A percentile compares a stretch with the other conserved stretches of the same genome.
These are phyloP conservation scores for Xylariaceae sp. DNA, from an alignment of 2,329 filamentous ascomycete species.

Conservation along the genomic window DNA sequence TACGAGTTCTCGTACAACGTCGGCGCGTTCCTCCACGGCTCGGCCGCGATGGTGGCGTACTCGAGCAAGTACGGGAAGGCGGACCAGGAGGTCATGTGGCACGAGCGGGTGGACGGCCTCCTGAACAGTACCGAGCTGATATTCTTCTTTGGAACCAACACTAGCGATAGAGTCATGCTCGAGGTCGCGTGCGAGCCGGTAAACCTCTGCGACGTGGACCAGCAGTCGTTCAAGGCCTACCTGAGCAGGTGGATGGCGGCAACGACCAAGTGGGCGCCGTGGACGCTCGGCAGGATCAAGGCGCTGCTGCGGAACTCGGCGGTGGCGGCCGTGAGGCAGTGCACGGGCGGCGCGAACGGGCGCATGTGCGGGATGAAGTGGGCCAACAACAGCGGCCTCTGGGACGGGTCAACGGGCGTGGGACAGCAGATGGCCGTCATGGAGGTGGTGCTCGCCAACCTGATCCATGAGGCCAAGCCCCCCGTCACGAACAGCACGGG, in stretches of 20 bases:
- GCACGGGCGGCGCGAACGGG: slow-evolving; percentile 50
- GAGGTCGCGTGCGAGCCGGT: slow-evolving; percentile 62
- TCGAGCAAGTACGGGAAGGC: slow-evolving; percentile 31
- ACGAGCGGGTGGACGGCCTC: slow-evolving; percentile 51
- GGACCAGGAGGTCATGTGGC: slow-evolving; percentile 45
- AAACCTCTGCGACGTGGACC: slow-evolving; percentile 55
- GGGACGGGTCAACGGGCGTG: slow-evolving; percentile 56
- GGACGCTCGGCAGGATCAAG: slow-evolving; percentile 48
- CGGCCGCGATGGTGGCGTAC: slow-evolving; percentile 65
- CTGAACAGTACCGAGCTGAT: slow-evolving; percentile 49
- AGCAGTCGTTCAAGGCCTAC: slow-evolving; percentile 61
- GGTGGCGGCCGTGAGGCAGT: slow-evolving; percentile 51
- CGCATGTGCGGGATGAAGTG: slow-evolving; percentile 58
- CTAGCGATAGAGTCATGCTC: slow-evolving; percentile 48
- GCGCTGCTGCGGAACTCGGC: slow-evolving; percentile 51
- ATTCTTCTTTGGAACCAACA: slow-evolving; percentile 46
- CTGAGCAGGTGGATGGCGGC: slow-evolving; percentile 56
- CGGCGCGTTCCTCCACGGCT: slow-evolving; percentile 60
- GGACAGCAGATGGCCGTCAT: slow-evolving; percentile 68
- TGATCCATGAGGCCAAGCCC: slow-evolving; percentile 41
- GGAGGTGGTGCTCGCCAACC: slow-evolving; percentile 58
- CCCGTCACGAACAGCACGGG: slow-evolving; percentile 40
- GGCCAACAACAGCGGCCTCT: slow-evolving; percentile 44
- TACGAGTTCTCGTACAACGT: slow-evolving; percentile 68
- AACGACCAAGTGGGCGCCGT: slow-evolving; percentile 58